phyloP scores from a whole-genome alignment of 805 yeast genomes.

The Lachancea meyersii region DNA sequence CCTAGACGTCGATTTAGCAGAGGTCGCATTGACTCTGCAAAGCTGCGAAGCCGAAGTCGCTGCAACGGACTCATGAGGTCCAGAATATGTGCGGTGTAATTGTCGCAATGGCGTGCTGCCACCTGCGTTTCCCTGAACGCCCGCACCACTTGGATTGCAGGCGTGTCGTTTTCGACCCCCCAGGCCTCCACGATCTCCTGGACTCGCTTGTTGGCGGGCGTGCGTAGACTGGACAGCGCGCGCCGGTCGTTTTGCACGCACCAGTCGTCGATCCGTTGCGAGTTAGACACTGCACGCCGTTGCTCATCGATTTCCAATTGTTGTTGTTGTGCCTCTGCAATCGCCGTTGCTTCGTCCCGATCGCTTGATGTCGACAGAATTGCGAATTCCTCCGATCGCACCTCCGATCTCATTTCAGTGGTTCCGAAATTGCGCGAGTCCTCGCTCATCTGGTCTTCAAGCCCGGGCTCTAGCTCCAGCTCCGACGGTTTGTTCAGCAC shows the following conservation, averaged over 20 bases:
- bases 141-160: neutral
- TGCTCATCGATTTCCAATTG: neutral
- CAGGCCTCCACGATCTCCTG: constrained; percentile 30
- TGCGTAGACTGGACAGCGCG: neutral
- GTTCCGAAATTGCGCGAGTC: constrained; percentile 9
- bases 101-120: constrained; percentile 5
- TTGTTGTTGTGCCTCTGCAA: neutral
- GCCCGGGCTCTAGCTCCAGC: too few species aligned
- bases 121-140: neutral
- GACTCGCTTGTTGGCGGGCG: constrained; percentile 8
- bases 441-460: constrained; percentile 11
- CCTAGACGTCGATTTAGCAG: constrained; percentile 13
- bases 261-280: constrained; percentile 25
- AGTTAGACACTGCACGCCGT: constrained; percentile 8
- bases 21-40: constrained; percentile 17
- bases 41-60: constrained; percentile 10
- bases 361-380: constrained; percentile 18
- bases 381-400: constrained; percentile 19
- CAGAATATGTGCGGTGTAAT: constrained; percentile 11
- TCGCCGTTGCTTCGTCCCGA: neutral
- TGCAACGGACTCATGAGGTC: constrained; percentile 12
- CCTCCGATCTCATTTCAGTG: too few species aligned
- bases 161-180: constrained; percentile 30
- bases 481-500: constrained; percentile 16
- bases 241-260: constrained; percentile 15